Evolutionary conservation across 192 early-diverging fungal species (phyloP).

Genomic region (Anaeromyces robustus): DNA sequence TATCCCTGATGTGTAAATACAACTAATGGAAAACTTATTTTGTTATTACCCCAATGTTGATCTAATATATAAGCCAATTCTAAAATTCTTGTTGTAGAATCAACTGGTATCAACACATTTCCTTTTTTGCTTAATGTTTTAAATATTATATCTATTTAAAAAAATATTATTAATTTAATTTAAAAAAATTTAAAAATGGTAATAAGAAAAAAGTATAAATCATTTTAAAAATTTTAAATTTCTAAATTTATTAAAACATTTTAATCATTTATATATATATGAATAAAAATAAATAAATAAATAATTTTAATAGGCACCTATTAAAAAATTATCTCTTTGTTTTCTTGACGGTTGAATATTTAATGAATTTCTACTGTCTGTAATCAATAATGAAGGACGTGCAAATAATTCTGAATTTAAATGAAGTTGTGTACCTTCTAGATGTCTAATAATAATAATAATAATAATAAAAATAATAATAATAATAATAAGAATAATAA

Average conservation of each 20-base stretch:
- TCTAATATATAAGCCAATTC: conserved; percentile 83
- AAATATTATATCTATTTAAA: conserved; percentile 37
- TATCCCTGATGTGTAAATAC: conserved; percentile 61
- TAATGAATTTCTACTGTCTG: conserved; percentile 11
- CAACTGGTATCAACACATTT: conserved; percentile 77
- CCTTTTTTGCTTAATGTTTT: conserved; percentile 44
- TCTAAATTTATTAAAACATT: neutral
- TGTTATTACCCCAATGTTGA: conserved; percentile 57
- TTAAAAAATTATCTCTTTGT: conserved; percentile 55
- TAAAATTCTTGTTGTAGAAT: conserved; percentile 74
- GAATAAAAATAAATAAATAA: too few relatives aligned
- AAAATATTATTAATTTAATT: neutral
- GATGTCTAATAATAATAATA: conserved; percentile 36
- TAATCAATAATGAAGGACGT: conserved; percentile 80
- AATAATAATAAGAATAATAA: too few relatives aligned
- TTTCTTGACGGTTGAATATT: conserved; percentile 44
- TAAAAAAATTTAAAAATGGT: too few relatives aligned
- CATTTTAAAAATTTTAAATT: too few relatives aligned
- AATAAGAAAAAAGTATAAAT: too few relatives aligned
- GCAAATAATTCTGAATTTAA: conserved; percentile 32
- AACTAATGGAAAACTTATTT: conserved; percentile 50
- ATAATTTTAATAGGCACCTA: conserved; percentile 55
- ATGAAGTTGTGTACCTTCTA: conserved; percentile 53
- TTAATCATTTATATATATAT: too few relatives aligned
- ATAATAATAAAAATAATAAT: too few relatives aligned